phyloP scores from a whole-genome alignment of 1,284 basidiomycete species.

The Phaffia rhodozyma region DNA sequence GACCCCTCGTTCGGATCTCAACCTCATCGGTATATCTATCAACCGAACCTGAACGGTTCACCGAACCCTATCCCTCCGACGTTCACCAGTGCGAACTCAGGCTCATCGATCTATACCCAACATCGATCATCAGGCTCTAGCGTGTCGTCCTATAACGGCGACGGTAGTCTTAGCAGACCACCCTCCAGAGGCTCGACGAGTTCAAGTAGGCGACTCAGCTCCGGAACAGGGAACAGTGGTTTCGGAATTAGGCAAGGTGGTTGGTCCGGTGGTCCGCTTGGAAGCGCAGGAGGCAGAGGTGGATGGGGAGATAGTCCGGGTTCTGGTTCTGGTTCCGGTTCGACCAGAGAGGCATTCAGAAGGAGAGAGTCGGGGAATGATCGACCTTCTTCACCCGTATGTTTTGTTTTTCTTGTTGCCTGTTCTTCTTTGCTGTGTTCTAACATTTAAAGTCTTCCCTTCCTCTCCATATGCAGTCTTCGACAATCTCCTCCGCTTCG shows the following conservation, averaged over 20 bases:
- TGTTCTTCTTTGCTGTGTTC: neutral
- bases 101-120: too few relatives aligned
- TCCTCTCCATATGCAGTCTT: neutral
- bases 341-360: neutral
- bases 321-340: neutral
- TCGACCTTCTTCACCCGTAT: conserved; percentile 10
- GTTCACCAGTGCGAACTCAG: too few relatives aligned
- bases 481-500: conserved; percentile 11
- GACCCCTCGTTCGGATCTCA: too few relatives aligned
- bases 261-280: conserved; percentile 1
- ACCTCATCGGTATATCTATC: too few relatives aligned
- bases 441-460: neutral
- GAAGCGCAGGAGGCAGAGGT: neutral
- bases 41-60: too few relatives aligned
- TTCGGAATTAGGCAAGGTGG: neutral
- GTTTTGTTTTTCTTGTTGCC: neutral
- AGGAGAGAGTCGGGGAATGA: neutral
- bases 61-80: too few relatives aligned
- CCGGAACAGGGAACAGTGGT: neutral
- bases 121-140: too few relatives aligned
- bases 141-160: too few relatives aligned
- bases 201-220: too few relatives aligned
- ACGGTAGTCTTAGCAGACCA: too few relatives aligned
- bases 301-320: neutral
- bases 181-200: too few relatives aligned